Percentiles rank a stretch among this genome's conserved stretches.
Evolutionary conservation across 2,329 filamentous ascomycete genomes (phyloP).

Genomic region (Rhynchosporium secalis): DNA sequence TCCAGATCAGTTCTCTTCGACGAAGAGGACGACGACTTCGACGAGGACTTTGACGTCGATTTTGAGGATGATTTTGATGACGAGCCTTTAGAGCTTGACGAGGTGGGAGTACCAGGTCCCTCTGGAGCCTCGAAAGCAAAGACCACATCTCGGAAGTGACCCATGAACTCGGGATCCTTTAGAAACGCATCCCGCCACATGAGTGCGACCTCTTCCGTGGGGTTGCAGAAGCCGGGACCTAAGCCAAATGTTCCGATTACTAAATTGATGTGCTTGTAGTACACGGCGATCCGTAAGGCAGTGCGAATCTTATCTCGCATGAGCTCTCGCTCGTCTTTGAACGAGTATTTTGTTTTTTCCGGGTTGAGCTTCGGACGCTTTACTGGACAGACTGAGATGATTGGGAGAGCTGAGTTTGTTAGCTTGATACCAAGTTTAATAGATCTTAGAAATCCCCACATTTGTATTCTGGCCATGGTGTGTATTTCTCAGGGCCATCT

Average conservation of each 20-base stretch:
- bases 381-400: conserved; percentile 73
- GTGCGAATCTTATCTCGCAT: conserved; percentile 72
- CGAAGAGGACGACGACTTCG: conserved; percentile 39
- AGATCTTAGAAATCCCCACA: conserved; percentile 25
- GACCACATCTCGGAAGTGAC: conserved; percentile 60
- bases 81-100: conserved; percentile 19
- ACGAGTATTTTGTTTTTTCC: conserved; percentile 67
- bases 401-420: conserved; percentile 53
- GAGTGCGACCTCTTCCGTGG: conserved; percentile 62
- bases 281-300: conserved; percentile 68
- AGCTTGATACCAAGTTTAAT: not conserved
- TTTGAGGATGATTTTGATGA: conserved; percentile 24
- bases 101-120: conserved; percentile 45
- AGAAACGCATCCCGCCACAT: conserved; percentile 66
- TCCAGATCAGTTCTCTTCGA: conserved; percentile 46
- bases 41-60: conserved; percentile 26
- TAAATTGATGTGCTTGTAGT: conserved; percentile 56
- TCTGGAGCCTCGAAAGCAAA: conserved; percentile 63
- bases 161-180: conserved; percentile 61
- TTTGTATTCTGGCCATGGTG: conserved; percentile 54
- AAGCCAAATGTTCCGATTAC: conserved; percentile 66
- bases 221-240: conserved; percentile 64
- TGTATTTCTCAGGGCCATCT: conserved; percentile 63
- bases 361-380: conserved; percentile 72
- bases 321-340: conserved; percentile 68